Evolutionary conservation across 345 rosid genomes (phyloP), one percentile per base, ranked within the genome.

Genomic region (Syzygium grande): DNA sequence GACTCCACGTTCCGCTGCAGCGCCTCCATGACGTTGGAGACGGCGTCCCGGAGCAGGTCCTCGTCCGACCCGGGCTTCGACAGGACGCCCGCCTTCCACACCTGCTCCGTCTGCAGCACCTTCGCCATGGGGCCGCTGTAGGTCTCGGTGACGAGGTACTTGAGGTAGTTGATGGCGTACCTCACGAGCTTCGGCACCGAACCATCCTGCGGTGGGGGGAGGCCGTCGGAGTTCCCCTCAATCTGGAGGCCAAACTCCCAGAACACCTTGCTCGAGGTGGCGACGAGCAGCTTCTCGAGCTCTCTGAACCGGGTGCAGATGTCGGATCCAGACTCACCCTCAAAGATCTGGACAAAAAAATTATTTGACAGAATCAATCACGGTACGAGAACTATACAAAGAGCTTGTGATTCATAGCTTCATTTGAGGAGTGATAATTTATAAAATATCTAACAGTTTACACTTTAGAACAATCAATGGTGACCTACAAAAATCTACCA

Each of bases 241-340:
- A 94, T 95, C 89, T 90, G 91, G 59, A 95, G 92, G 4, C 95
- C 97, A n/a, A 94, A 93, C 43, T 93, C 96, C 95, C 94, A 92
- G 58, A 95, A 93, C 6, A 95, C 96, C 89, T 89, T 93, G 89
- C 91, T 92, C 52, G 95, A 91, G 79, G 94, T 91, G 58, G 93
- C 94, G 46, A 95, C 88, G 5, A 93, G 93, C 16, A 92, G 92
- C 90, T 95, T 95, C 87, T 92, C 94, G 3, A 94, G 92, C 86
- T 95, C 96, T 84, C 95, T 86, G 43, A 92, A 95, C 56, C 97
- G 92, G 58, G 89, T 84, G 53, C 94, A 91, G 30, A 95, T 92
- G 85, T 92, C 96, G n/a, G 88, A 88, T 65, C 97, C 96, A 14
- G 97, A 91, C 86, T 95, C 93, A 6, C 94, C 94, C 88, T 95